A percentile compares a stretch with the other conserved stretches of the same genome.
phyloP scores from a whole-genome alignment of 2,329 filamentous ascomycete species.

The Monosporascus ibericus region DNA sequence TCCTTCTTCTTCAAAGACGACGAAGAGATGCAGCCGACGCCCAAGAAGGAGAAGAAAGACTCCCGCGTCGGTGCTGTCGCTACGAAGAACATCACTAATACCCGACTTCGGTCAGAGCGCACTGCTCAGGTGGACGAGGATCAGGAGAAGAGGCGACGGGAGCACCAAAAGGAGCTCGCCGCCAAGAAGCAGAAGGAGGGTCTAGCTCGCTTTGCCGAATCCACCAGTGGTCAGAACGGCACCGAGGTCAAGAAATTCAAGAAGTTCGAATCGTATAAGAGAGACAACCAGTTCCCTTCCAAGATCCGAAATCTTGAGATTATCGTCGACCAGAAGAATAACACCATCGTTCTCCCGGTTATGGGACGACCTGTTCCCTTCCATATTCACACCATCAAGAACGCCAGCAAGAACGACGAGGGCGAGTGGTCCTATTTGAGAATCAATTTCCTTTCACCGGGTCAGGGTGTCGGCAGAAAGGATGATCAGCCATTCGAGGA shows the following conservation, averaged over 20 bases:
- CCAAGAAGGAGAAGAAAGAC: slow-evolving; percentile 89
- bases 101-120: slow-evolving; percentile 84
- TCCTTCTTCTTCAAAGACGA: slow-evolving; percentile 99
- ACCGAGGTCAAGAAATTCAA: slow-evolving; percentile 98
- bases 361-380: slow-evolving; percentile 97
- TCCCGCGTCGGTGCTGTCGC: slow-evolving; percentile 78
- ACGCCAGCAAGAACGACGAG: slow-evolving; percentile 95
- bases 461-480: slow-evolving; percentile 93
- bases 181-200: slow-evolving; percentile 87
- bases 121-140: slow-evolving; percentile 85
- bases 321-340: slow-evolving; percentile 84
- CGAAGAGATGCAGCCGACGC: slow-evolving; percentile 75
- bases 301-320: slow-evolving; percentile 82
- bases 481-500: slow-evolving; percentile 98
- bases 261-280: slow-evolving; percentile 97
- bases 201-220: slow-evolving; percentile 76
- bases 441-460: slow-evolving; percentile 95
- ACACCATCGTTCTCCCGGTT: slow-evolving; percentile 86
- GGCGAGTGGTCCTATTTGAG: slow-evolving; percentile 89
- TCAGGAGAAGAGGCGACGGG: slow-evolving; percentile 76
- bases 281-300: slow-evolving; percentile 85
- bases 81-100: slow-evolving; percentile 92
- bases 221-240: slow-evolving; percentile 77
- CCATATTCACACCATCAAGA: slow-evolving; percentile 97
- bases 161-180: slow-evolving; percentile 87